phyloP scores from a whole-genome alignment of 2,329 filamentous ascomycete genomes.

The Cladophialophora immunda region DNA sequence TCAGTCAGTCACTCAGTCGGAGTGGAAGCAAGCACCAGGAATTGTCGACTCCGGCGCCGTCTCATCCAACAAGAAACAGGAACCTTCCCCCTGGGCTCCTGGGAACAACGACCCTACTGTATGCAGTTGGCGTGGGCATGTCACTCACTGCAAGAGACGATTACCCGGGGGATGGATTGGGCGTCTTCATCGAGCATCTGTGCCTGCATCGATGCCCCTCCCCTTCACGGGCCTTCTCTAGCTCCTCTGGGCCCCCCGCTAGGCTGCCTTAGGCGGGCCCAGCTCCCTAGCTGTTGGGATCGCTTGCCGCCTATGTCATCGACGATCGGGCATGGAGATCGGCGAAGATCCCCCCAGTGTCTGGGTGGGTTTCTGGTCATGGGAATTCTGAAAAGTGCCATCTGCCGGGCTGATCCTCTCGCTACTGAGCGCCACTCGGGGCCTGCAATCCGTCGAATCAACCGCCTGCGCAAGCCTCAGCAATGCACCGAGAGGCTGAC shows the following conservation, averaged over 20 bases:
- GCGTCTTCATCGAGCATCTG: slow-evolving; percentile 10
- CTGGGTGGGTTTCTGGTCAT: slow-evolving; percentile 18
- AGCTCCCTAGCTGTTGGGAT: not conserved
- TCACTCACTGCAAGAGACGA: not conserved
- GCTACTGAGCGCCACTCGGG: slow-evolving; percentile 11
- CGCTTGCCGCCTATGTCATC: slow-evolving; percentile 13
- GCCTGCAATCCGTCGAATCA: slow-evolving; percentile 13
- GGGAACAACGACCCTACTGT: not conserved
- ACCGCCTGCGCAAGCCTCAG: not conserved
- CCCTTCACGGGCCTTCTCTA: not conserved
- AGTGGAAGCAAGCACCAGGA: no score
- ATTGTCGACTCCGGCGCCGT: no score
- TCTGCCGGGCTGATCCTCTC: slow-evolving; percentile 14
- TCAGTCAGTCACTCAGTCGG: no score
- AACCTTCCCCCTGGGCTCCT: no score
- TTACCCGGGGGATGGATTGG: not conserved
- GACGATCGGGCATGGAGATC: slow-evolving; percentile 15
- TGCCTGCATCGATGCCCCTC: slow-evolving; percentile 12
- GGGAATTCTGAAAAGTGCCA: slow-evolving; percentile 25
- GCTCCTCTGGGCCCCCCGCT: not conserved
- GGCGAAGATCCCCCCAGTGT: slow-evolving; percentile 16
- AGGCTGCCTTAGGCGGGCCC: not conserved
- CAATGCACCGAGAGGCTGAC: not conserved
- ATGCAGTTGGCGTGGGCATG: slow-evolving; percentile 1
- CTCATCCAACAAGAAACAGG: no score